Percentiles rank a stretch among this genome's conserved stretches.
Conservation (phyloP, 2,329 filamentous ascomycete species). For the Colletotrichum sp. region DNA sequence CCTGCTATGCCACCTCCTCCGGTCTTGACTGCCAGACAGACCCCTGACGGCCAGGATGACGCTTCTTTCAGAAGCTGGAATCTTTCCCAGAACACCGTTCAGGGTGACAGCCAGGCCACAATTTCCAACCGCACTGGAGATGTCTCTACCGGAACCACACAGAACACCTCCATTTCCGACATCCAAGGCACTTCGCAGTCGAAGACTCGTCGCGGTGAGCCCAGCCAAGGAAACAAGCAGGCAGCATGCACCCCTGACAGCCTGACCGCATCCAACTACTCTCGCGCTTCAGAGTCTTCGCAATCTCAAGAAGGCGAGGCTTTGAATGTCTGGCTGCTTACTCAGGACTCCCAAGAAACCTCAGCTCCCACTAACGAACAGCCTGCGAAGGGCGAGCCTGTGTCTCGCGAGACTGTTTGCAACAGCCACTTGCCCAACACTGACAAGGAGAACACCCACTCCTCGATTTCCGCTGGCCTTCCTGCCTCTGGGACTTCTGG, state of each 20-base stretch:
- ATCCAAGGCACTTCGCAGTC: neutral
- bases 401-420: neutral
- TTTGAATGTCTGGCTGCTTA: slow-evolving; percentile 9
- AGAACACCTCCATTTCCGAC: neutral
- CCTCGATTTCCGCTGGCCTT: neutral
- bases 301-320: slow-evolving; percentile 6
- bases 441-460: neutral
- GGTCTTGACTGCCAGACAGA: neutral
- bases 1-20: slow-evolving; percentile 19
- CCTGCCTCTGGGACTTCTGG: neutral
- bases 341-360: slow-evolving; percentile 4
- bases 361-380: neutral
- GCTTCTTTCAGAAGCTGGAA: slow-evolving; percentile 25
- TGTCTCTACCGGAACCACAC: neutral
- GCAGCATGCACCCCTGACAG: neutral
- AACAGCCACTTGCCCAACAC: neutral
- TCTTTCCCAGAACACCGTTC: slow-evolving; percentile 16
- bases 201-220: neutral
- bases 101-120: neutral
- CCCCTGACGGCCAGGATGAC: slow-evolving; percentile 2
- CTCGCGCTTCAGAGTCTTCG: neutral
- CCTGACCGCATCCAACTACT: neutral
- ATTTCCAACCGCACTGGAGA: neutral
- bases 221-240: neutral
- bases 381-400: neutral